Evolutionary conservation across 441 rosid species (phyloP).

Genomic region (Oxalis stricta): DNA sequence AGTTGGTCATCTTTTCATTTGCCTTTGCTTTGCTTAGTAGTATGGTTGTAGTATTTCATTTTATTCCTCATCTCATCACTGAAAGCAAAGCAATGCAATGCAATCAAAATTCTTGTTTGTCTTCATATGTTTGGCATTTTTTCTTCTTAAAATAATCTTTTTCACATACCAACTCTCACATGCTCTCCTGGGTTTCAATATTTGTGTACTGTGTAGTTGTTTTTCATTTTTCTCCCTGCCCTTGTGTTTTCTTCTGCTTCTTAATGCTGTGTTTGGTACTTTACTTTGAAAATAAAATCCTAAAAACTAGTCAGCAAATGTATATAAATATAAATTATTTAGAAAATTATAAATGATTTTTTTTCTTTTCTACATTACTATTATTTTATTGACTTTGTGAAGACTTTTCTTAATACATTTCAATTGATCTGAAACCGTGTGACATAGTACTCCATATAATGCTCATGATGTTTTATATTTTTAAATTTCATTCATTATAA

Average conservation of each 20-base stretch:
- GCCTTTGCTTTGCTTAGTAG: slow-evolving; percentile 10
- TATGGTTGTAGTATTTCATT: slow-evolving; percentile 3
- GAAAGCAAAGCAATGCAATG: slow-evolving; percentile 14
- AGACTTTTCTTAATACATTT: too few relatives aligned
- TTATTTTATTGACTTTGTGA: too few relatives aligned
- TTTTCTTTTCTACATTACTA: too few relatives aligned
- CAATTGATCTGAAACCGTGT: too few relatives aligned
- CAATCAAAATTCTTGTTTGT: slow-evolving; percentile 15
- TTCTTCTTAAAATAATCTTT: slow-evolving; percentile 10
- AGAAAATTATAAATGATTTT: too few relatives aligned
- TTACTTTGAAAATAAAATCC: slow-evolving; percentile 15
- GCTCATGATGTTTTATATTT: too few relatives aligned
- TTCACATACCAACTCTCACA: slow-evolving; percentile 15
- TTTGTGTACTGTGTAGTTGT: slow-evolving; percentile 11
- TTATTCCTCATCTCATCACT: background rate
- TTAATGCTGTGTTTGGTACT: slow-evolving; percentile 34
- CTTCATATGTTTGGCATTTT: slow-evolving; percentile 20
- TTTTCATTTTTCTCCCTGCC: slow-evolving; percentile 13
- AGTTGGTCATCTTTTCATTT: slow-evolving; percentile 4
- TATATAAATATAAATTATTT: too few relatives aligned
- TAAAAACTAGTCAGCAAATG: too few relatives aligned
- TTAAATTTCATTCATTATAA: too few relatives aligned
- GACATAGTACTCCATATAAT: too few relatives aligned
- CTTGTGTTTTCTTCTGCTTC: slow-evolving; percentile 32
- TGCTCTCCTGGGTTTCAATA: slow-evolving; percentile 11